A percentile compares a stretch with the other conserved stretches of the same genome.
Evolutionary conservation across 768 basidiomycete species (phyloP).

Genomic region (Pisolithus tinctorius): DNA sequence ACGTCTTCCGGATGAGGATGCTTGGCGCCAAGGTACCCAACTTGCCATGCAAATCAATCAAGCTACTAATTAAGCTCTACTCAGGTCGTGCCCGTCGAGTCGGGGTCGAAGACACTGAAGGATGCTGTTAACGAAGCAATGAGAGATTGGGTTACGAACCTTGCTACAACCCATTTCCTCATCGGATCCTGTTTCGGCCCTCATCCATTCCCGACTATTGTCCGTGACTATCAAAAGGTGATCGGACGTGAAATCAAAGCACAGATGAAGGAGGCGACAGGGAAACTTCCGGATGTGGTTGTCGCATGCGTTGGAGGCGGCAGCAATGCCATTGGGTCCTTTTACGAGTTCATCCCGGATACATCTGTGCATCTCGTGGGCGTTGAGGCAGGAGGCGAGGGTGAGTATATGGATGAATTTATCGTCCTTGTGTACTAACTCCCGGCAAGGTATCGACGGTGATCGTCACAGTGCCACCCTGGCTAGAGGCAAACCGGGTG

Average conservation of each 20-base stretch:
- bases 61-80: neutral
- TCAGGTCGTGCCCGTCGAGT: conserved; percentile 88
- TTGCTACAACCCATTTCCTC: conserved; percentile 90
- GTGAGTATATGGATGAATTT: conserved; percentile 31
- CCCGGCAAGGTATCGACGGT: conserved; percentile 57
- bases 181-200: conserved; percentile 97
- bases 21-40: conserved; percentile 74
- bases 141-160: conserved; percentile 97
- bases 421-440: conserved; percentile 7
- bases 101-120: conserved; percentile 92
- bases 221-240: conserved; percentile 94
- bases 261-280: conserved; percentile 63
- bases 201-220: conserved; percentile 98
- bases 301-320: conserved; percentile 98
- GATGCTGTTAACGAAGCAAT: conserved; percentile 98
- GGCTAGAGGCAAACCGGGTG: conserved; percentile 85
- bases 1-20: conserved; percentile 98
- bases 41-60: neutral
- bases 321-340: conserved; percentile 95
- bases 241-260: conserved; percentile 93
- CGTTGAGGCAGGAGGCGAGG: conserved; percentile 97
- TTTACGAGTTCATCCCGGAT: conserved; percentile 93
- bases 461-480: conserved; percentile 90
- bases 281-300: conserved; percentile 89
- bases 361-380: conserved; percentile 81